Evolutionary conservation across 2,329 filamentous ascomycete species (phyloP).

Genomic region (Gnomoniopsis smithogilvyi): DNA sequence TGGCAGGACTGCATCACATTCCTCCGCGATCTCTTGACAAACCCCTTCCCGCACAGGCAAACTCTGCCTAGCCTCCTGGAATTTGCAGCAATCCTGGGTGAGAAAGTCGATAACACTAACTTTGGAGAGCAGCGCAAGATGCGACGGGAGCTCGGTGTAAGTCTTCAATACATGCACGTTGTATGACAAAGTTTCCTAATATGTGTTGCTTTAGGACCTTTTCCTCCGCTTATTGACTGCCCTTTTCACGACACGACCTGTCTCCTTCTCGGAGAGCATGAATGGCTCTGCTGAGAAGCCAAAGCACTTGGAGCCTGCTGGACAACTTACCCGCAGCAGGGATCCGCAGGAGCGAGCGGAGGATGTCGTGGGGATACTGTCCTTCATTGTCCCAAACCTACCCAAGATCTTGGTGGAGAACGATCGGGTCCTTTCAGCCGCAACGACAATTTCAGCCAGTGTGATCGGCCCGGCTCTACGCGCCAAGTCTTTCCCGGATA

Average conservation of each 20-base stretch:
- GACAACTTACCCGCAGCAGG: slow-evolving; percentile 29
- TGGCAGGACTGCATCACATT: slow-evolving; percentile 95
- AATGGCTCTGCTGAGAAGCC: slow-evolving; percentile 35
- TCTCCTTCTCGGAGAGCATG: slow-evolving; percentile 61
- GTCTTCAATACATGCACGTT: slow-evolving; percentile 30
- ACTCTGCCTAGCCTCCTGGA: slow-evolving; percentile 82
- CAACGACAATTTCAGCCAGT: slow-evolving; percentile 76
- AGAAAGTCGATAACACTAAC: slow-evolving; percentile 96
- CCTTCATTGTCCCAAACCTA: slow-evolving; percentile 74
- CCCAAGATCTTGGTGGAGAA: slow-evolving; percentile 80
- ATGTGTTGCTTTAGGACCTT: slow-evolving; percentile 61
- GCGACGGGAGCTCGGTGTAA: slow-evolving; percentile 81
- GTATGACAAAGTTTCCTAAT: slow-evolving; percentile 26
- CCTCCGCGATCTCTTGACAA: slow-evolving; percentile 81
- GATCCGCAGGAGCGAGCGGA: slow-evolving; percentile 53
- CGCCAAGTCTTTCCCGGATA: slow-evolving; percentile 83
- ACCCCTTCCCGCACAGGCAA: slow-evolving; percentile 92
- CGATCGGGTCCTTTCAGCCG: slow-evolving; percentile 77
- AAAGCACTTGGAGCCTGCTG: slow-evolving; percentile 33
- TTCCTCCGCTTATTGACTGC: slow-evolving; percentile 85
- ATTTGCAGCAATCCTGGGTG: slow-evolving; percentile 84
- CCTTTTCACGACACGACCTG: slow-evolving; percentile 86
- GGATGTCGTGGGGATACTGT: slow-evolving; percentile 78
- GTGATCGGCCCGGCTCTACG: slow-evolving; percentile 79
- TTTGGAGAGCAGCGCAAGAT: slow-evolving; percentile 93